phyloP scores from a whole-genome alignment of 768 basidiomycete species.

The Paxillus ammoniavirescens region DNA sequence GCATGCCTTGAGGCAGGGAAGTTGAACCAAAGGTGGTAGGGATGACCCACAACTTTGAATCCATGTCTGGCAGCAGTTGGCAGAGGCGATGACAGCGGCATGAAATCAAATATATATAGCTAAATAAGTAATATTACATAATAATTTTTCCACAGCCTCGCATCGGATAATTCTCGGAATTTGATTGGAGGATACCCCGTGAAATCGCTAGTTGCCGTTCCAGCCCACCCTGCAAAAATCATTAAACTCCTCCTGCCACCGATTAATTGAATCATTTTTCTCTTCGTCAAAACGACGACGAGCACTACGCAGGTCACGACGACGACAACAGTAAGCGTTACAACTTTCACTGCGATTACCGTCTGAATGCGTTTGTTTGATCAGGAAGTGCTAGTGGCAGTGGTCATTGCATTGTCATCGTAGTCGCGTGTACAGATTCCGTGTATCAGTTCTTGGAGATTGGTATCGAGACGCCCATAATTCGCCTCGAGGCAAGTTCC shows the following conservation, averaged over 20 bases:
- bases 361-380: not conserved
- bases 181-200: slow-evolving; percentile 6
- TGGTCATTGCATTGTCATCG: not conserved
- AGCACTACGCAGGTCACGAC: not conserved
- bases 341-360: not conserved
- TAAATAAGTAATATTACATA: not conserved
- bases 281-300: not conserved
- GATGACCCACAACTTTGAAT: not conserved
- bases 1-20: slow-evolving; percentile 7
- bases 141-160: slow-evolving; percentile 1
- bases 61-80: not conserved
- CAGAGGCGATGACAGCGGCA: not conserved
- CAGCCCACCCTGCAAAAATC: not conserved
- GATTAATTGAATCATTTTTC: not conserved
- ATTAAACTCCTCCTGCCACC: not conserved
- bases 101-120: not conserved
- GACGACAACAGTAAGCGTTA: not conserved
- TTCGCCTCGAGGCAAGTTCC: slow-evolving; percentile 22
- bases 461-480: slow-evolving; percentile 12
- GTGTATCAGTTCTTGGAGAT: not conserved
- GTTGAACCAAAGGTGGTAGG: not conserved
- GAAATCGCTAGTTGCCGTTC: not conserved
- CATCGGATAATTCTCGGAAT: slow-evolving; percentile 1
- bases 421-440: not conserved
- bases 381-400: not conserved